Evolutionary conservation across 2,329 filamentous ascomycete genomes (phyloP).

Genomic region (Alternaria triticimaculans): DNA sequence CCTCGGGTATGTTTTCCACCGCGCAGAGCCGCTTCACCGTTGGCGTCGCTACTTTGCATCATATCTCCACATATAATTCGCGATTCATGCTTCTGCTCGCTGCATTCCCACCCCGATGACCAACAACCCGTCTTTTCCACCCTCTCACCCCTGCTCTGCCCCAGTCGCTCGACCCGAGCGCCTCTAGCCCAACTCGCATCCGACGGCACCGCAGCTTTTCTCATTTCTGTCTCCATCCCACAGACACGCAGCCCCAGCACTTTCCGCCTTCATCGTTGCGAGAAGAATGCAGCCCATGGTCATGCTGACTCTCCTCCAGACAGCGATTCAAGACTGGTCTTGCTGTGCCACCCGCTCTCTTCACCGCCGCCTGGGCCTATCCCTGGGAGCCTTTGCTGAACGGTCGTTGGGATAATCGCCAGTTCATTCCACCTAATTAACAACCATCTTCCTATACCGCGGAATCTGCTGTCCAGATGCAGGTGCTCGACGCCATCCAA

Average conservation of each 20-base stretch:
- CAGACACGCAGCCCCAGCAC: neutral
- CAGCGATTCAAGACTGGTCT: conserved; percentile 27
- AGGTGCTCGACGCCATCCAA: conserved; percentile 35
- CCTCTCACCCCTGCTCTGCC: conserved; percentile 18
- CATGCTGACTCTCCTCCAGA: conserved; percentile 39
- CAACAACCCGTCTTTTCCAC: conserved; percentile 19
- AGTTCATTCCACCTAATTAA: conserved; percentile 4
- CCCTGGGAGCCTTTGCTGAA: conserved; percentile 26
- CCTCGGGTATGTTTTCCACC: conserved; percentile 46
- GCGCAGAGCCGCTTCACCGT: conserved; percentile 44
- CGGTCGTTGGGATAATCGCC: conserved; percentile 29
- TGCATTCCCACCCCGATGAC: conserved; percentile 16
- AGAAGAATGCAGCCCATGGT: conserved; percentile 27
- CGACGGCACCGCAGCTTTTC: conserved; percentile 13
- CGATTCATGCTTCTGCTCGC: conserved; percentile 8
- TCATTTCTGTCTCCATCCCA: conserved; percentile 8
- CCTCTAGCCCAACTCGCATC: conserved; percentile 23
- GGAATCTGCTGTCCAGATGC: conserved; percentile 12
- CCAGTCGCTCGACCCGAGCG: conserved; percentile 15
- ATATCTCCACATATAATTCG: conserved; percentile 16
- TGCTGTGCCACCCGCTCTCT: conserved; percentile 26
- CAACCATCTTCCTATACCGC: neutral
- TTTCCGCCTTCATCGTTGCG: conserved; percentile 2
- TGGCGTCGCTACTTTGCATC: conserved; percentile 23
- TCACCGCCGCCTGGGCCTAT: conserved; percentile 23